Percentiles rank a stretch among this genome's conserved stretches.
These are phyloP conservation scores for Ogataea wickerhamii DNA, from an alignment of 805 yeast species.

Conservation along the genomic window DNA sequence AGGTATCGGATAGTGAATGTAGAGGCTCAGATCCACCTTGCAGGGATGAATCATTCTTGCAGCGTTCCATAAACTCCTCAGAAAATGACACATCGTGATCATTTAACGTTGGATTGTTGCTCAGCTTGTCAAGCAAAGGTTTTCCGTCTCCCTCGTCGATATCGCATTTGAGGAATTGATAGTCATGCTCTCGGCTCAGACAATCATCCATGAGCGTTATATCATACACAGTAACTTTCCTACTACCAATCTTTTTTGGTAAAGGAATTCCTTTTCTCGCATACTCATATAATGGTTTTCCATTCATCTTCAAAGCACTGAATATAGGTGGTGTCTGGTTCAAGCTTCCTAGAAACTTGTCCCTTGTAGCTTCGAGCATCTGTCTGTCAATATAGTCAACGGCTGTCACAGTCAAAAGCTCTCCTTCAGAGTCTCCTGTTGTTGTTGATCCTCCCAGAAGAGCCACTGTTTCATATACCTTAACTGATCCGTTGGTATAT, in stretches of 20 bases:
- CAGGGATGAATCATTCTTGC: conserved; percentile 33
- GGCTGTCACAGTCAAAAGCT: conserved; percentile 56
- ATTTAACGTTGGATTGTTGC: conserved; percentile 52
- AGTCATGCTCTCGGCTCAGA: conserved; percentile 53
- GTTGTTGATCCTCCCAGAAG: conserved; percentile 88
- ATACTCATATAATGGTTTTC: conserved; percentile 89
- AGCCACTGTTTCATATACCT: conserved; percentile 80
- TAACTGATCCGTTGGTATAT: conserved; percentile 70
- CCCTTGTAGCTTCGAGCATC: conserved; percentile 45
- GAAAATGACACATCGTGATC: conserved; percentile 63
- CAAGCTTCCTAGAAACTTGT: conserved; percentile 73
- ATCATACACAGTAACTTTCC: conserved; percentile 61
- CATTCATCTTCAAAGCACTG: conserved; percentile 92
- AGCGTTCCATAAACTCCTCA: conserved; percentile 46
- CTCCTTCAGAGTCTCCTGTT: conserved; percentile 92
- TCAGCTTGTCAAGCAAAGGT: conserved; percentile 36
- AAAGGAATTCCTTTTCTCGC: conserved; percentile 85
- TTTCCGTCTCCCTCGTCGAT: conserved; percentile 44
- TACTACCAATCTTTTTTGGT: conserved; percentile 75
- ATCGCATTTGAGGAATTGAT: conserved; percentile 41
- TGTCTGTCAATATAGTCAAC: conserved; percentile 55
- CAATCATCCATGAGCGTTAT: conserved; percentile 53
- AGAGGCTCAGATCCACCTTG: conserved; percentile 40
- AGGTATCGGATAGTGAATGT: conserved; percentile 34
- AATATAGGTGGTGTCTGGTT: conserved; percentile 93